These are phyloP conservation scores for Pilaira anomala DNA, from an alignment of 192 early-diverging fungal species.

Conservation along the genomic window DNA sequence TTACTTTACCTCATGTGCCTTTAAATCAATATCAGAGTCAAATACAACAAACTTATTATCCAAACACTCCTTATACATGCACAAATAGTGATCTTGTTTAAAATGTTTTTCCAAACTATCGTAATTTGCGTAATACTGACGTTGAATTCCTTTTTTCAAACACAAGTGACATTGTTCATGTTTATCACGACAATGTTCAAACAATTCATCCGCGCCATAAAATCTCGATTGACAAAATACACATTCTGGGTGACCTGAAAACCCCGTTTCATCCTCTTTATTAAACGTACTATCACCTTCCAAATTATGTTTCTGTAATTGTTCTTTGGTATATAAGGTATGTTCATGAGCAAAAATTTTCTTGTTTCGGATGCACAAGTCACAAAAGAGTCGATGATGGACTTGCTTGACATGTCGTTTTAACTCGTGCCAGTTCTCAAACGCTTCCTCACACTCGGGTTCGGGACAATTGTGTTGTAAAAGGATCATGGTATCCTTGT, in stretches of 20 bases:
- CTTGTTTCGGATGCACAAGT: slow-evolving; percentile 85
- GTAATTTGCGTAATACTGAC: slow-evolving; percentile 90
- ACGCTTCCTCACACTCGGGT: slow-evolving; percentile 68
- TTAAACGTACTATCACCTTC: slow-evolving; percentile 57
- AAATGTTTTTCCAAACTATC: slow-evolving; percentile 75
- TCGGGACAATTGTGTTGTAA: slow-evolving; percentile 89
- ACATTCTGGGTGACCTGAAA: slow-evolving; percentile 87
- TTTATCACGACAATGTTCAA: slow-evolving; percentile 85
- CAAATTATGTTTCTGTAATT: slow-evolving; percentile 74
- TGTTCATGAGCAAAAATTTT: slow-evolving; percentile 95
- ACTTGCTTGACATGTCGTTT: slow-evolving; percentile 75
- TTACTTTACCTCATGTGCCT: slow-evolving; percentile 84
- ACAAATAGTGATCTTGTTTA: slow-evolving; percentile 74
- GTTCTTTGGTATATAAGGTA: slow-evolving; percentile 71
- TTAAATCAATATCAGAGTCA: slow-evolving; percentile 85
- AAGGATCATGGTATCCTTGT: slow-evolving; percentile 67
- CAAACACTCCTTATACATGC: slow-evolving; percentile 75
- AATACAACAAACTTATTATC: slow-evolving; percentile 98
- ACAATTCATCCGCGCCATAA: slow-evolving; percentile 91
- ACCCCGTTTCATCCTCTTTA: slow-evolving; percentile 57
- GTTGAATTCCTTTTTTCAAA: slow-evolving; percentile 62
- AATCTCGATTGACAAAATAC: slow-evolving; percentile 82
- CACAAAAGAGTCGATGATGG: slow-evolving; percentile 78
- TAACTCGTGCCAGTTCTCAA: slow-evolving; percentile 75
- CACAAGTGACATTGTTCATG: slow-evolving; percentile 96